Conservation (phyloP, 2,329 filamentous ascomycete species). For the Laburnicola sp. region DNA sequence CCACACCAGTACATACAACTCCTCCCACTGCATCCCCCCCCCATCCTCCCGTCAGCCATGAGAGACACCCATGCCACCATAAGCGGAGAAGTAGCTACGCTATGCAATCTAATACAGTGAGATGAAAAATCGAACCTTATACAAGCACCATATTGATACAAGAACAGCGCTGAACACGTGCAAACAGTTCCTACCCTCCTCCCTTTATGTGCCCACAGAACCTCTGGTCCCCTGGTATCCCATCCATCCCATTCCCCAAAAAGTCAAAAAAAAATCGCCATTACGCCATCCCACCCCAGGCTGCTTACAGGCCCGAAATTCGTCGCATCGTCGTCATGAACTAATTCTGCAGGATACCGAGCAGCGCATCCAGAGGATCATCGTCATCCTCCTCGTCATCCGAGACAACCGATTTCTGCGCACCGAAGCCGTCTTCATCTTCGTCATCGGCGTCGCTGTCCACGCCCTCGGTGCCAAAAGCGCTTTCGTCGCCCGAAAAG, state of each 20-base stretch:
- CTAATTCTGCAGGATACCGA: slow-evolving; percentile 4
- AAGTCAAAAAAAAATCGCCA: background rate
- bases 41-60: too few relatives aligned
- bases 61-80: background rate
- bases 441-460: slow-evolving; percentile 26
- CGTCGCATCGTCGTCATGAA: background rate
- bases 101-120: background rate
- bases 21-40: too few relatives aligned
- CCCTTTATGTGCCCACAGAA: too few relatives aligned
- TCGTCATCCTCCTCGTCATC: slow-evolving; percentile 2
- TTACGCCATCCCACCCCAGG: background rate
- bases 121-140: background rate
- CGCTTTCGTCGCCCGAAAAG: slow-evolving; percentile 43
- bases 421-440: slow-evolving; percentile 13
- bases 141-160: background rate
- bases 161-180: background rate
- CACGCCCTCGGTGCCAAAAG: slow-evolving; percentile 29
- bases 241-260: background rate
- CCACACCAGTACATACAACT: too few relatives aligned
- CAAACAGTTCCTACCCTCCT: background rate
- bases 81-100: slow-evolving; percentile 5
- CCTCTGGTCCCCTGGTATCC: too few relatives aligned
- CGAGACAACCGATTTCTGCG: background rate
- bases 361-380: slow-evolving; percentile 5
- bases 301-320: background rate